These are phyloP conservation scores for Diaporthe sp. DNA, from an alignment of 2,329 filamentous ascomycete species.

Conservation along the genomic window DNA sequence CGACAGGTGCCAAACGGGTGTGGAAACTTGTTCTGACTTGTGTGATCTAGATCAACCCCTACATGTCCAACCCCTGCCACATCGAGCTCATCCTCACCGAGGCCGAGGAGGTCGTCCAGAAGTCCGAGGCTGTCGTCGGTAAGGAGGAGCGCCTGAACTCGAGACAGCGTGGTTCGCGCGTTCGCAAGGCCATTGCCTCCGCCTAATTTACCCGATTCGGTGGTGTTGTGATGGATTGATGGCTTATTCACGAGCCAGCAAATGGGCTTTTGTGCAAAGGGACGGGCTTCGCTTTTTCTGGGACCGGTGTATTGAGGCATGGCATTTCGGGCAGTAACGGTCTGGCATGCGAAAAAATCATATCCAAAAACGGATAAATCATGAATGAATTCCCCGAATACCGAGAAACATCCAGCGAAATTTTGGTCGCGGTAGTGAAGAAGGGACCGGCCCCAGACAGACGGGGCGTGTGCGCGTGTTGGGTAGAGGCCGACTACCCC, in stretches of 20 bases:
- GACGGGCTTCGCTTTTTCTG: slow-evolving; percentile 37
- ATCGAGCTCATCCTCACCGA: slow-evolving; percentile 99
- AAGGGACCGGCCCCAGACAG: slow-evolving; percentile 7
- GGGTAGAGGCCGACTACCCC: slow-evolving; percentile 1
- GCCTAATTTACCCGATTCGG: slow-evolving; percentile 57
- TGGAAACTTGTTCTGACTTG: slow-evolving; percentile 41
- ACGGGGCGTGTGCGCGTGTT: neutral
- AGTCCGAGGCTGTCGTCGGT: slow-evolving; percentile 77
- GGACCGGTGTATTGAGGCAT: slow-evolving; percentile 37
- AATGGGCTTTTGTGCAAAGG: slow-evolving; percentile 35
- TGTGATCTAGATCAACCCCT: slow-evolving; percentile 91
- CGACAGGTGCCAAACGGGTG: neutral
- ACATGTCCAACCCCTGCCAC: slow-evolving; percentile 99
- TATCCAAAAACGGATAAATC: slow-evolving; percentile 36
- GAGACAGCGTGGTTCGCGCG: slow-evolving; percentile 86
- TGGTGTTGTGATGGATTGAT: slow-evolving; percentile 47
- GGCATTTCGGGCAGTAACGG: slow-evolving; percentile 37
- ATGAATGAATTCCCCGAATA: slow-evolving; percentile 35
- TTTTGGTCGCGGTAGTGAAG: slow-evolving; percentile 17
- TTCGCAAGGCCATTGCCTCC: slow-evolving; percentile 73
- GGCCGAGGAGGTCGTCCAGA: slow-evolving; percentile 94
- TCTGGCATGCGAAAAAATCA: slow-evolving; percentile 35
- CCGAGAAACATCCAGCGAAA: slow-evolving; percentile 22
- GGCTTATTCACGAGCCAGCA: slow-evolving; percentile 31
- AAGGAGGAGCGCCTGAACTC: slow-evolving; percentile 80